A percentile compares a stretch with the other conserved stretches of the same genome.
These are phyloP conservation scores for Chaetomiaceae sp. DNA, from an alignment of 2,329 filamentous ascomycete genomes.

Conservation along the genomic window DNA sequence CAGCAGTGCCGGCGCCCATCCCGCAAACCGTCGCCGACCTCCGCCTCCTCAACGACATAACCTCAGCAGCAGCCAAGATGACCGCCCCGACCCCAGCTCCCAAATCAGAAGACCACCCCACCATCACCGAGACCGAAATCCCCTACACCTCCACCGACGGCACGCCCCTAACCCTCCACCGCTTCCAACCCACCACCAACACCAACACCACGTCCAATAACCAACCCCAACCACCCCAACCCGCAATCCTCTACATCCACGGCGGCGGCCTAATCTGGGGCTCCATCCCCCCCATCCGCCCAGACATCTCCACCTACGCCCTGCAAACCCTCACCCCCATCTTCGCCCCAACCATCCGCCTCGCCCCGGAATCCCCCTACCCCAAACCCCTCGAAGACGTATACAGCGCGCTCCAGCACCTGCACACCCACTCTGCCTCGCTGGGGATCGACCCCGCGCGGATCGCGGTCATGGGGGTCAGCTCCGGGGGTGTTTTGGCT, in stretches of 20 bases:
- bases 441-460: slow-evolving; percentile 25
- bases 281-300: slow-evolving; percentile 17
- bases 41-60: slow-evolving; percentile 5
- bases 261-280: slow-evolving; percentile 28
- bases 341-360: slow-evolving; percentile 42
- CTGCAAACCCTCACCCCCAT: slow-evolving; percentile 18
- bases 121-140: slow-evolving; percentile 11
- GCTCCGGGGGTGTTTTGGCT: slow-evolving; percentile 28
- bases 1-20: neutral
- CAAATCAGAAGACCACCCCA: too few relatives aligned
- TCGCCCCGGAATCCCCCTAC: slow-evolving; percentile 45
- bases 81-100: too few relatives aligned
- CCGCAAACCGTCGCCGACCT: slow-evolving; percentile 4
- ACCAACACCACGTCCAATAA: too few relatives aligned
- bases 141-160: slow-evolving; percentile 9
- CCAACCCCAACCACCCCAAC: neutral
- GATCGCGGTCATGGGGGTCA: slow-evolving; percentile 26
- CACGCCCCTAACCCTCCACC: slow-evolving; percentile 12
- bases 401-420: slow-evolving; percentile 29
- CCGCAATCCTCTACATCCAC: slow-evolving; percentile 24
- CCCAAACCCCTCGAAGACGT: slow-evolving; percentile 41
- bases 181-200: slow-evolving; percentile 8
- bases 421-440: slow-evolving; percentile 30
- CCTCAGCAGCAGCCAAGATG: too few relatives aligned
- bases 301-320: slow-evolving; percentile 18